phyloP scores from a whole-genome alignment of 2,329 filamentous ascomycete species.

The Aspergillus cejpii region DNA sequence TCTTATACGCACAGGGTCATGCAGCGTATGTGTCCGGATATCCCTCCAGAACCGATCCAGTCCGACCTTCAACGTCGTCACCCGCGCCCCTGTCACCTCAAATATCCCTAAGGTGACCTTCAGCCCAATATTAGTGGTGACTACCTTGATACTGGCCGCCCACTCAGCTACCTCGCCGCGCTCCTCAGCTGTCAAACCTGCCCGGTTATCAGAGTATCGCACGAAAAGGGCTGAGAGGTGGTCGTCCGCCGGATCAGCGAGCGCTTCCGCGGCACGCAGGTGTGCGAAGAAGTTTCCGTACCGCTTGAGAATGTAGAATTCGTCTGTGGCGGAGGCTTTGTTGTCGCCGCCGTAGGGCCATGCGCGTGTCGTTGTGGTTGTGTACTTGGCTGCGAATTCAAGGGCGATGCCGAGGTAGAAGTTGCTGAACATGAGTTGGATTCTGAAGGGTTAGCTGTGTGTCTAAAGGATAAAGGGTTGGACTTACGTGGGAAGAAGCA shows the following conservation, averaged over 20 bases:
- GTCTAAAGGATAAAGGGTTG: too few relatives aligned
- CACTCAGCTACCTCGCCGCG: slow-evolving; percentile 57
- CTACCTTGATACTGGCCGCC: slow-evolving; percentile 57
- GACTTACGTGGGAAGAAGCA: slow-evolving; percentile 54
- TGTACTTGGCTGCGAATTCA: slow-evolving; percentile 52
- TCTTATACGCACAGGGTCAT: slow-evolving; percentile 65
- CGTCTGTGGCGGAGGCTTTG: slow-evolving; percentile 54
- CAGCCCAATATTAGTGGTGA: slow-evolving; percentile 55
- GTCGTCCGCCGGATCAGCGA: slow-evolving; percentile 52
- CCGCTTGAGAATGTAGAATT: slow-evolving; percentile 60
- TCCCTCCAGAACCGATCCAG: slow-evolving; percentile 62
- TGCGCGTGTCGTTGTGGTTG: slow-evolving; percentile 50
- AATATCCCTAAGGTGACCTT: slow-evolving; percentile 56
- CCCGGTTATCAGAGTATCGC: slow-evolving; percentile 37
- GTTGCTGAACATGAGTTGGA: slow-evolving; percentile 61
- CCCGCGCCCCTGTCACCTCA: slow-evolving; percentile 56
- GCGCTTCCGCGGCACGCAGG: slow-evolving; percentile 52
- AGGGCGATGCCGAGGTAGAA: slow-evolving; percentile 60
- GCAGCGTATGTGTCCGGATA: slow-evolving; percentile 58
- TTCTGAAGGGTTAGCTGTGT: too few relatives aligned
- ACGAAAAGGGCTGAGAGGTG: slow-evolving; percentile 46
- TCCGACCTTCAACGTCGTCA: slow-evolving; percentile 53
- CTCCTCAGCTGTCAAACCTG: slow-evolving; percentile 44
- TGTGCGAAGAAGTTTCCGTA: slow-evolving; percentile 61
- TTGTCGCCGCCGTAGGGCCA: slow-evolving; percentile 61